Evolutionary conservation across 345 rosid species (phyloP).

Genomic region (Geranium brycei): DNA sequence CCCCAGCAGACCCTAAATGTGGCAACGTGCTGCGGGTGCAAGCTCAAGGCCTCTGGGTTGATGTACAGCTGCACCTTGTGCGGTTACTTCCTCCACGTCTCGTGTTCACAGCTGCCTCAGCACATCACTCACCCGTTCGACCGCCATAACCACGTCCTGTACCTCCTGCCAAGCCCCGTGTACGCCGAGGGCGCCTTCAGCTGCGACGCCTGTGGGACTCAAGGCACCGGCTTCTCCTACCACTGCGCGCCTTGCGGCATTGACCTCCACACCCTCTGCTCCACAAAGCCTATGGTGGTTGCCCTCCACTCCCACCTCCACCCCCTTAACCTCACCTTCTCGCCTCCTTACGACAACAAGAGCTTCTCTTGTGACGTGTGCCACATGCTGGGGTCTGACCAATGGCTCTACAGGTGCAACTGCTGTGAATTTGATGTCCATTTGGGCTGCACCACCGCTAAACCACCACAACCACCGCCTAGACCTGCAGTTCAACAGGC

Average conservation of each 20-base stretch:
- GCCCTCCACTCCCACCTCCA: slow-evolving; percentile 30
- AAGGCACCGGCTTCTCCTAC: slow-evolving; percentile 38
- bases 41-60: slow-evolving; percentile 15
- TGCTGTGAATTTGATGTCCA: slow-evolving; percentile 35
- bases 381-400: slow-evolving; percentile 16
- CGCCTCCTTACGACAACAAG: slow-evolving; percentile 14
- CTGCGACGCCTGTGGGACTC: slow-evolving; percentile 26
- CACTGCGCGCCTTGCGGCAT: slow-evolving; percentile 25
- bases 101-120: slow-evolving; percentile 28
- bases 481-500: background rate
- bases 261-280: slow-evolving; percentile 34
- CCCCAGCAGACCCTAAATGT: slow-evolving; percentile 13
- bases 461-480: background rate
- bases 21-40: slow-evolving; percentile 24
- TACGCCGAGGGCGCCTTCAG: slow-evolving; percentile 22
- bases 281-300: slow-evolving; percentile 24
- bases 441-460: slow-evolving; percentile 22
- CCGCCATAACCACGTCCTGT: slow-evolving; percentile 24
- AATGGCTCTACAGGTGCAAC: slow-evolving; percentile 36
- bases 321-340: slow-evolving; percentile 29
- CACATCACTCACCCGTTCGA: slow-evolving; percentile 32
- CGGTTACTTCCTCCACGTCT: slow-evolving; percentile 23
- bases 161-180: slow-evolving; percentile 17
- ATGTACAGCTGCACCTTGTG: slow-evolving; percentile 25
- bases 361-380: slow-evolving; percentile 30